Percentiles rank a stretch among this genome's conserved stretches.
Conservation (phyloP, 179 eudicot genomes). For the Camellia oleifera region DNA sequence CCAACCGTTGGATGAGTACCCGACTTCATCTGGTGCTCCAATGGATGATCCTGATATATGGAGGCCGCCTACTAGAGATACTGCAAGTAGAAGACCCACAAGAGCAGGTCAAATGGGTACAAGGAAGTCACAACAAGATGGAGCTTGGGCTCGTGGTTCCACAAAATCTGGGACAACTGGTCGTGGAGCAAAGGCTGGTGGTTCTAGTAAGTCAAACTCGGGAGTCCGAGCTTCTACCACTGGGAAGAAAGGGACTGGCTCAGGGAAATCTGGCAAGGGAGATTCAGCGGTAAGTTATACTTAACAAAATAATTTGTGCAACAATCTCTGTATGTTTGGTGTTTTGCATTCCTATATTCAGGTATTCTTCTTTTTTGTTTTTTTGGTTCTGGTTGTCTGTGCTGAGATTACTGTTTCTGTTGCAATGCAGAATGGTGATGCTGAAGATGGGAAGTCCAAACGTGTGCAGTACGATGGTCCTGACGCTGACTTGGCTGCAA, state of each 20-base stretch:
- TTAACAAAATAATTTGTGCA: not conserved
- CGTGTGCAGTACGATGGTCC: slow-evolving; percentile 91
- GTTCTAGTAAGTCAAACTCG: slow-evolving; percentile 55
- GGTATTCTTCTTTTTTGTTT: not conserved
- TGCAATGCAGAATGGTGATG: slow-evolving; percentile 68
- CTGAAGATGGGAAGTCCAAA: slow-evolving; percentile 90
- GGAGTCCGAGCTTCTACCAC: slow-evolving; percentile 74
- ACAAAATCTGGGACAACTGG: slow-evolving; percentile 59
- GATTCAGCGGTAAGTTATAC: slow-evolving; percentile 60
- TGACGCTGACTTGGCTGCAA: slow-evolving; percentile 94
- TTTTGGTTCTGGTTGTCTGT: not conserved
- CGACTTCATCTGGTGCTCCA: slow-evolving; percentile 73
- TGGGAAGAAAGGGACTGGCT: slow-evolving; percentile 67
- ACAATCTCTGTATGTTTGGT: not conserved
- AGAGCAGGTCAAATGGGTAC: slow-evolving; percentile 69
- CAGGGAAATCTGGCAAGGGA: slow-evolving; percentile 65
- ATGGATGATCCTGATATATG: slow-evolving; percentile 99
- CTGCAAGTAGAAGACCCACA: slow-evolving; percentile 58
- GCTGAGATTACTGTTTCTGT: slow-evolving; percentile 9
- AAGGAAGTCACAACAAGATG: slow-evolving; percentile 88
- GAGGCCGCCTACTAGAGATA: slow-evolving; percentile 96
- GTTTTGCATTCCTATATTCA: not conserved
- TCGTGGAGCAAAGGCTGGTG: slow-evolving; percentile 76
- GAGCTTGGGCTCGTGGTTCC: slow-evolving; percentile 84
- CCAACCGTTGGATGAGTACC: slow-evolving; percentile 94